Evolutionary conservation across 1,284 basidiomycete species (phyloP).

Genomic region (Athelia psychrophila): DNA sequence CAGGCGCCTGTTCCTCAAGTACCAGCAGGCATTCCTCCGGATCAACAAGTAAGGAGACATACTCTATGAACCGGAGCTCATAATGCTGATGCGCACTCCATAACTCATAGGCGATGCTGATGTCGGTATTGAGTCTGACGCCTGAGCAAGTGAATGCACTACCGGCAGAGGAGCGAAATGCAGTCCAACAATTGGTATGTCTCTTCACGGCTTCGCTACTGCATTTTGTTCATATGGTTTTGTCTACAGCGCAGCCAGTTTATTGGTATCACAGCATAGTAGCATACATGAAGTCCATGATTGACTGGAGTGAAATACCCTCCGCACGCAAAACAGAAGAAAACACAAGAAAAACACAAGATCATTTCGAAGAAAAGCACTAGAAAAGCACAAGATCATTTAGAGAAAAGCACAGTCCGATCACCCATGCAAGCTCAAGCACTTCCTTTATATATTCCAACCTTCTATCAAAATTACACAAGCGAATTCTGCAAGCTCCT

Average conservation of each 20-base stretch:
- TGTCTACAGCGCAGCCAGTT: slow-evolving; percentile 43
- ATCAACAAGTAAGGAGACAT: slow-evolving; percentile 5
- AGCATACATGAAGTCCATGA: too few species aligned
- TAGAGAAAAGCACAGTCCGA: background rate
- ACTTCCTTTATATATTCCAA: slow-evolving; percentile 2
- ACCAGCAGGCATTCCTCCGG: background rate
- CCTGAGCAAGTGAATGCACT: slow-evolving; percentile 86
- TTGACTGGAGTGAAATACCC: too few species aligned
- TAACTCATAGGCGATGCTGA: slow-evolving; percentile 63
- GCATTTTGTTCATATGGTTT: too few species aligned
- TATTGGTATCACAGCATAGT: slow-evolving; percentile 24
- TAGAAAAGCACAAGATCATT: background rate
- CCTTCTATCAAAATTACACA: slow-evolving; percentile 17
- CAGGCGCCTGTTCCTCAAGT: background rate
- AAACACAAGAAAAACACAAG: too few species aligned
- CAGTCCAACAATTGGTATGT: slow-evolving; percentile 84
- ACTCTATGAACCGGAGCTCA: background rate
- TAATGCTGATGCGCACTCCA: slow-evolving; percentile 5
- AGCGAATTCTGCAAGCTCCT: slow-evolving; percentile 61
- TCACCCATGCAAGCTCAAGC: slow-evolving; percentile 1
- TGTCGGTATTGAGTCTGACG: slow-evolving; percentile 85
- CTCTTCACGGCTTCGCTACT: background rate
- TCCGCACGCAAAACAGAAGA: too few species aligned
- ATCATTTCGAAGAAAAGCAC: background rate
- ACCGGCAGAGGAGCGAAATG: slow-evolving; percentile 78